Evolutionary conservation across 345 rosid species (phyloP).

Genomic region (Punica granatum): DNA sequence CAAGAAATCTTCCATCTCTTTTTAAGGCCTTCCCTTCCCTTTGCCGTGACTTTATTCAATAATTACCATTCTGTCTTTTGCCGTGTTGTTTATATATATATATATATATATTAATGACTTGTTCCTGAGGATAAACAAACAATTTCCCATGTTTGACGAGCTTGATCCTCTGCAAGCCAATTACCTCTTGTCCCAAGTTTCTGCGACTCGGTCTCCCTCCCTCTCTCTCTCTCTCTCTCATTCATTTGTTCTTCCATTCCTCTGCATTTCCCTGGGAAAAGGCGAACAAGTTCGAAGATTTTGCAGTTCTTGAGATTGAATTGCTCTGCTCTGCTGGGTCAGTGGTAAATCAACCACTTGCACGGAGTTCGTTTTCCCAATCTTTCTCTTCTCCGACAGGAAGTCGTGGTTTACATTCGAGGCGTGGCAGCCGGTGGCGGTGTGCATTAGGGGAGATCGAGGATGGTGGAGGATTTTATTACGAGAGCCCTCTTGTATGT

Average conservation of each 20-base stretch:
- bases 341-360: not conserved
- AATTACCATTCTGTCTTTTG: no score
- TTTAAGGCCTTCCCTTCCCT: not conserved
- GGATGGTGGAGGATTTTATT: conserved; percentile 20
- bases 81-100: not conserved
- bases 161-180: not conserved
- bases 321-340: not conserved
- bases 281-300: not conserved
- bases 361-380: not conserved
- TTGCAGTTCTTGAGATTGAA: not conserved
- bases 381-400: not conserved
- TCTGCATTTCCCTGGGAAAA: not conserved
- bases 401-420: not conserved
- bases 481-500: conserved; percentile 18
- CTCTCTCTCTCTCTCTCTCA: not conserved
- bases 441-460: not conserved
- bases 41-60: not conserved
- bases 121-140: not conserved
- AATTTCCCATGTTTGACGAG: conserved; percentile 3
- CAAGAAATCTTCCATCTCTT: conserved; percentile 12
- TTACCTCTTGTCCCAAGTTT: conserved; percentile 1
- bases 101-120: not conserved
- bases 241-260: not conserved
- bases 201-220: not conserved
- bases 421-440: not conserved